These are phyloP conservation scores for Xylariaceae sp. DNA, from an alignment of 2,329 filamentous ascomycete genomes.

Conservation along the genomic window DNA sequence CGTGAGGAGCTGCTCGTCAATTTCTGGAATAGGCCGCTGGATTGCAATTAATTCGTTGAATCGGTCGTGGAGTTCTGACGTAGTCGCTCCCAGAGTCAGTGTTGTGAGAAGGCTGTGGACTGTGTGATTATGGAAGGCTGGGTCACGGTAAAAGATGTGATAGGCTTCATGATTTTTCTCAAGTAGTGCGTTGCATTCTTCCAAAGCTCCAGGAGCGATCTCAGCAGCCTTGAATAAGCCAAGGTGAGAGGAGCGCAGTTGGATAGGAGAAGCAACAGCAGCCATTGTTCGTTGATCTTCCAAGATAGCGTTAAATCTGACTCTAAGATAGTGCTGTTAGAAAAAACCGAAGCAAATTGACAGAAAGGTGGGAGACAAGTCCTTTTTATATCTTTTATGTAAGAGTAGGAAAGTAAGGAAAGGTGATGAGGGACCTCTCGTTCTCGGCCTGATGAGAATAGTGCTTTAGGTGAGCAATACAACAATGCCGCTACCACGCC, in stretches of 20 bases:
- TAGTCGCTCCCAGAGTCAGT: slow-evolving; percentile 38
- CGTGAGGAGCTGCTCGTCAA: slow-evolving; percentile 30
- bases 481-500: too few relatives aligned
- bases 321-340: too few relatives aligned
- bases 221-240: background rate
- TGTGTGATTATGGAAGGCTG: slow-evolving; percentile 41
- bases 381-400: too few relatives aligned
- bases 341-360: too few relatives aligned
- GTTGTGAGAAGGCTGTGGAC: slow-evolving; percentile 39
- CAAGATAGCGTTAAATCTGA: too few relatives aligned
- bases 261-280: background rate
- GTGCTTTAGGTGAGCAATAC: too few relatives aligned
- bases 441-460: too few relatives aligned
- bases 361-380: too few relatives aligned
- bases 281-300: background rate
- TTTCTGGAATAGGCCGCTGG: slow-evolving; percentile 36
- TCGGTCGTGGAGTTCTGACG: slow-evolving; percentile 33
- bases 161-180: slow-evolving; percentile 40
- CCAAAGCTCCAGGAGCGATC: slow-evolving; percentile 13
- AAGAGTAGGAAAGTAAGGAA: too few relatives aligned
- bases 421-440: too few relatives aligned
- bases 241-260: slow-evolving; percentile 3
- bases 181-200: slow-evolving; percentile 33
- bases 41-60: slow-evolving; percentile 36
- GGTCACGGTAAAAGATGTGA: slow-evolving; percentile 42